Evolutionary conservation across 129 eudicot species (phyloP).

Genomic region (Pittosporum tobira): DNA sequence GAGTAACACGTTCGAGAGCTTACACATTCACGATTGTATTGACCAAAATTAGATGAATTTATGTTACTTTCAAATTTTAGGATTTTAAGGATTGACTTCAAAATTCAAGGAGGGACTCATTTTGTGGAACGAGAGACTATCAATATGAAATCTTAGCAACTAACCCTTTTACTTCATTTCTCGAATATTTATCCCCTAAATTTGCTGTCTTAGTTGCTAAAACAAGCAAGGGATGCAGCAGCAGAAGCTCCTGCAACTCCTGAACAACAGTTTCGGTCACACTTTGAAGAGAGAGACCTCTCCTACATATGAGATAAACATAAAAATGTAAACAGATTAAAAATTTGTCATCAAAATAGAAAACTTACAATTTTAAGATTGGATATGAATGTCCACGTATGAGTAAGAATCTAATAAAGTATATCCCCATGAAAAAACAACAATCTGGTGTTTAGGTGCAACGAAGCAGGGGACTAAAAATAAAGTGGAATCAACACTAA

Average conservation of each 20-base stretch:
- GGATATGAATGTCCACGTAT: too few species aligned
- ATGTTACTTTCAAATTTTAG: too few species aligned
- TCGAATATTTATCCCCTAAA: conserved; percentile 22
- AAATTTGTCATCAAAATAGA: not conserved
- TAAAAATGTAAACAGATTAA: not conserved
- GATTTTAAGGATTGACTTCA: too few species aligned
- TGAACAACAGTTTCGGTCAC: conserved; percentile 55
- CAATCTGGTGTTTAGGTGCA: not conserved
- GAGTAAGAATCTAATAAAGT: not conserved
- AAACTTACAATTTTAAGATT: too few species aligned
- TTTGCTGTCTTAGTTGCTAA: conserved; percentile 62
- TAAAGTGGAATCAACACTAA: too few species aligned
- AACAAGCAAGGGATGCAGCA: conserved; percentile 67
- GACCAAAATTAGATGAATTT: too few species aligned
- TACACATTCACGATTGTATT: too few species aligned
- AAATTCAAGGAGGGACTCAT: too few species aligned
- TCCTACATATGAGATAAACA: conserved; percentile 32
- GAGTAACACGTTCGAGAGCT: too few species aligned
- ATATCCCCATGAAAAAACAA: not conserved
- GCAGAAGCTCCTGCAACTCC: conserved; percentile 50
- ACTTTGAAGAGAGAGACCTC: conserved; percentile 56
- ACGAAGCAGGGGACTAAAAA: not conserved
- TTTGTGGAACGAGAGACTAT: too few species aligned
- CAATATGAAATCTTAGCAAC: conserved; percentile 4
- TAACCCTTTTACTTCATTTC: conserved; percentile 43